A percentile compares a stretch with the other conserved stretches of the same genome.
These are phyloP conservation scores for Beta macrorhiza DNA, from an alignment of 179 eudicot species.

Conservation along the genomic window DNA sequence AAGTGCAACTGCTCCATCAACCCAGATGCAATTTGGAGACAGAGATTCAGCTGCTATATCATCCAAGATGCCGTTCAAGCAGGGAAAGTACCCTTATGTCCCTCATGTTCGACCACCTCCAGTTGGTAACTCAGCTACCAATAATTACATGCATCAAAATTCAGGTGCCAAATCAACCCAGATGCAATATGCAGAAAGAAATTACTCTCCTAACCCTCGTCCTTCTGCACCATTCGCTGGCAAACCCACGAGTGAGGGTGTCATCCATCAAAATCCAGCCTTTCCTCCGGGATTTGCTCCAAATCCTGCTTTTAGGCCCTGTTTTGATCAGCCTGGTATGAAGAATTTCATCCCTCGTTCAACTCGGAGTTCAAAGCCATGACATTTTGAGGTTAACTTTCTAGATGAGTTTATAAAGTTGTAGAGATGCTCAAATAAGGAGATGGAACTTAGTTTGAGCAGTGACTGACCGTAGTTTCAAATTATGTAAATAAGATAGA, in stretches of 20 bases:
- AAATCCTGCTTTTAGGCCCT: conserved; percentile 30
- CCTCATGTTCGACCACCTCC: background rate
- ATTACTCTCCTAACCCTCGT: conserved; percentile 20
- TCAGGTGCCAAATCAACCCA: conserved; percentile 12
- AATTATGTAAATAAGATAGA: conserved; percentile 9
- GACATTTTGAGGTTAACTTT: conserved; percentile 9
- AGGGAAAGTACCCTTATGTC: conserved; percentile 7
- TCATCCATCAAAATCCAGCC: conserved; percentile 14
- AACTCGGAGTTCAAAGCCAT: conserved; percentile 34
- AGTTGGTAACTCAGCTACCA: background rate
- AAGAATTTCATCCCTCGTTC: conserved; percentile 24
- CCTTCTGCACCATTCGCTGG: conserved; percentile 2
- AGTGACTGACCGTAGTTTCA: conserved; percentile 4
- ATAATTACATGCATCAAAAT: background rate
- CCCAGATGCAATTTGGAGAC: conserved; percentile 16
- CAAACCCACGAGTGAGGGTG: background rate
- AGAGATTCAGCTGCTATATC: conserved; percentile 16
- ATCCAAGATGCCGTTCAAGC: conserved; percentile 13
- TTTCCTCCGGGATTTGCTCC: conserved; percentile 28
- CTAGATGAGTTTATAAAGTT: background rate
- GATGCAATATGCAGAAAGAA: conserved; percentile 17
- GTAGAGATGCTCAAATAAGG: background rate
- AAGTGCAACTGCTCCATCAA: conserved; percentile 8
- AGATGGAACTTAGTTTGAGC: background rate
- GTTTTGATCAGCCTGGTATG: conserved; percentile 19